A percentile compares a stretch with the other conserved stretches of the same genome.
phyloP scores from a whole-genome alignment of 1,139 yeast species.

The Diutina scorzettiae region DNA sequence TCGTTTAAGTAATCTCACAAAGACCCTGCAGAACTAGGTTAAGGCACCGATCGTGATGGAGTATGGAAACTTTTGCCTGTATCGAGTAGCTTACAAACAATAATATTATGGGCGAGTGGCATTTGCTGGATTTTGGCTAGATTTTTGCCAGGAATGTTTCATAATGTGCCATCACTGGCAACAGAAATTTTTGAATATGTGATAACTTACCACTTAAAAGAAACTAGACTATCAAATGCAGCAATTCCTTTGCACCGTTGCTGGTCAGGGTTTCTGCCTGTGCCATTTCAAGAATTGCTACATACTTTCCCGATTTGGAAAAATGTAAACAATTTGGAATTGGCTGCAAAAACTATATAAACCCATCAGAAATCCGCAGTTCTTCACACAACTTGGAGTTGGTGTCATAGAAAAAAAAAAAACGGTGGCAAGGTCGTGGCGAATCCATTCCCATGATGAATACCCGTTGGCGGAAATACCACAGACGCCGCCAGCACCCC shows the following conservation, averaged over 20 bases:
- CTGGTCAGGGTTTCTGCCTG: no score
- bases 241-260: no score
- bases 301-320: background rate
- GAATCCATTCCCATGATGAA: background rate
- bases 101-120: background rate
- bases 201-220: no score
- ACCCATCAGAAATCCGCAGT: background rate
- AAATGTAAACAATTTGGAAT: background rate
- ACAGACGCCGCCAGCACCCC: background rate
- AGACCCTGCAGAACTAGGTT: background rate
- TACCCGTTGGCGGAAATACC: background rate
- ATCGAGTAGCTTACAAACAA: background rate
- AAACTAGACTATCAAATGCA: no score
- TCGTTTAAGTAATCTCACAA: no score
- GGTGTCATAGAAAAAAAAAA: constrained; percentile 2
- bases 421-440: background rate
- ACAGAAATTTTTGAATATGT: no score
- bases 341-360: constrained; percentile 6
- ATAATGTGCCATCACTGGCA: no score
- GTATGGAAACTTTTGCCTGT: background rate
- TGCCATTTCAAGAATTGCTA: background rate
- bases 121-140: no score
- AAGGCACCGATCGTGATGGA: no score
- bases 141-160: no score
- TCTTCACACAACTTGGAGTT: background rate